A percentile compares a stretch with the other conserved stretches of the same genome.
These are phyloP conservation scores for Pleoardoris graminearum DNA, from an alignment of 2,329 filamentous ascomycete genomes.

Conservation along the genomic window DNA sequence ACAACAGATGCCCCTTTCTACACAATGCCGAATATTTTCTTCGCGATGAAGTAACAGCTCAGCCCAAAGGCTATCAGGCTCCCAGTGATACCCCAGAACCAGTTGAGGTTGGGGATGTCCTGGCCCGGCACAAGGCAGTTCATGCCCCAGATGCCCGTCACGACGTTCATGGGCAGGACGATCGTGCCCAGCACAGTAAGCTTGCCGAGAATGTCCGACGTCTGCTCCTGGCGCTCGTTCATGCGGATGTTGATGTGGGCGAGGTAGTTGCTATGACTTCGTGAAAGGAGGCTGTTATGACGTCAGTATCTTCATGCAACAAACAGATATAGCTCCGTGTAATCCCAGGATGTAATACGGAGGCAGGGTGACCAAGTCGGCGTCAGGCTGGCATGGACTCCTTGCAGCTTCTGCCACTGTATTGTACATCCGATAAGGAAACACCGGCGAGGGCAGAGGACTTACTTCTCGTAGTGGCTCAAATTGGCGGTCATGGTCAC, in stretches of 20 bases:
- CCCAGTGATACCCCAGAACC: constrained; percentile 65
- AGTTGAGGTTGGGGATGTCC: constrained; percentile 68
- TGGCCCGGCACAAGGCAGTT: constrained; percentile 91
- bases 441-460: constrained; percentile 15
- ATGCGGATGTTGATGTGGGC: constrained; percentile 98
- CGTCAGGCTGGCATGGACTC: too few relatives aligned
- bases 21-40: constrained; percentile 59
- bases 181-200: constrained; percentile 96
- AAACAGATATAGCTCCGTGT: too few relatives aligned
- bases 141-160: constrained; percentile 98
- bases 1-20: constrained; percentile 11
- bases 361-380: too few relatives aligned
- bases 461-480: constrained; percentile 92
- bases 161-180: constrained; percentile 97
- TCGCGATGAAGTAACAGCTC: constrained; percentile 78
- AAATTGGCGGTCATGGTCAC: constrained; percentile 98
- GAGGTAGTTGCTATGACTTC: constrained; percentile 96
- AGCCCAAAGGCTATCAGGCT: constrained; percentile 79
- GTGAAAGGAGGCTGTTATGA: constrained; percentile 71
- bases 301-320: constrained; percentile 19
- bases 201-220: constrained; percentile 90
- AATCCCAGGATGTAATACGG: too few relatives aligned
- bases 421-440: too few relatives aligned
- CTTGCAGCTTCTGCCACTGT: too few relatives aligned
- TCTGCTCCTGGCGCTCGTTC: constrained; percentile 97